Evolutionary conservation across 208 protist genomes (phyloP).

Genomic region (Trypanosoma platydactyli): DNA sequence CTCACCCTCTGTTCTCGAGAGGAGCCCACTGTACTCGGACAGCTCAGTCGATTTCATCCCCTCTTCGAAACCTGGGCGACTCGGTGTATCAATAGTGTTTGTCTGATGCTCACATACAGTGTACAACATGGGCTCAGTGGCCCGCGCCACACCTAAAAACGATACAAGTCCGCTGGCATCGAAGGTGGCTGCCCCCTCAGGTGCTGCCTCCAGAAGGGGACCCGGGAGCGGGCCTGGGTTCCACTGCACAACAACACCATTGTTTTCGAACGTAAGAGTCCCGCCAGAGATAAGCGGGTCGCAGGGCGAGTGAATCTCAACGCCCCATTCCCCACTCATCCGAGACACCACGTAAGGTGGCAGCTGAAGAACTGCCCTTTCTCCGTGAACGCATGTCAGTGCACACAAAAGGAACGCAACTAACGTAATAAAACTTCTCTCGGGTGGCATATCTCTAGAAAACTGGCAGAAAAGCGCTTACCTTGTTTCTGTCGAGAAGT

Average conservation of each 20-base stretch:
- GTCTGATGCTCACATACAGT: slow-evolving; percentile 41
- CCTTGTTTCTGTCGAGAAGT: too few relatives aligned
- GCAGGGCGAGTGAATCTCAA: slow-evolving; percentile 59
- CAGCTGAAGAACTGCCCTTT: slow-evolving; percentile 32
- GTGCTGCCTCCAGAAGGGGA: slow-evolving; percentile 17
- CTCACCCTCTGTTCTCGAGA: slow-evolving; percentile 7
- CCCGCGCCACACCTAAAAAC: slow-evolving; percentile 21
- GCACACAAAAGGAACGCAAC: slow-evolving; percentile 13
- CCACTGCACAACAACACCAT: slow-evolving; percentile 39
- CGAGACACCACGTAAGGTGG: slow-evolving; percentile 43
- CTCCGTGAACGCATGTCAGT: slow-evolving; percentile 2
- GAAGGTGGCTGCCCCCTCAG: slow-evolving; percentile 18
- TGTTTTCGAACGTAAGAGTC: slow-evolving; percentile 42
- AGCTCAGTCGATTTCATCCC: slow-evolving; percentile 50
- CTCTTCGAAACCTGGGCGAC: slow-evolving; percentile 34
- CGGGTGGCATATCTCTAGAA: background rate
- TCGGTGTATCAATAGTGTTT: slow-evolving; percentile 48
- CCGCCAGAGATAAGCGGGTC: slow-evolving; percentile 22
- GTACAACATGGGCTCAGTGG: slow-evolving; percentile 30
- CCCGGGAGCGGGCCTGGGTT: slow-evolving; percentile 6
- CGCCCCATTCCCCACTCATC: slow-evolving; percentile 58
- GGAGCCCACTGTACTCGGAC: slow-evolving; percentile 39
- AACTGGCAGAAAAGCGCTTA: too few relatives aligned
- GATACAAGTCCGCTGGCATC: slow-evolving; percentile 33
- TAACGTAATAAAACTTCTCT: slow-evolving; percentile 2